Base-by-base conservation (phyloP, 1,139 yeast genomes). In the Yamadazyma aaseri region DNA sequence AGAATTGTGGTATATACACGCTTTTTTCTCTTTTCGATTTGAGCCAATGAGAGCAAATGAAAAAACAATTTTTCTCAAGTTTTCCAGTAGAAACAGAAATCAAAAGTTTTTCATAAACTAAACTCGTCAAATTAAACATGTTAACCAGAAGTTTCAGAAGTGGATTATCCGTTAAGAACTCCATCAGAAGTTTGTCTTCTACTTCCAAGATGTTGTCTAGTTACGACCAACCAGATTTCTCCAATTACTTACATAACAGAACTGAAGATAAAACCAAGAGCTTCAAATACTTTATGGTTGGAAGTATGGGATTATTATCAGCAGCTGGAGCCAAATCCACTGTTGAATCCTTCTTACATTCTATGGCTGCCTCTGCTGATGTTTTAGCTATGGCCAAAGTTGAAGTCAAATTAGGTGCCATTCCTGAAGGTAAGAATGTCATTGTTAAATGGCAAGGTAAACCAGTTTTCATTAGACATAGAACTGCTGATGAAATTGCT, bases 361-460 rank as follows among this genome's bases (percentile, higher is more conserved):
- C 97, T 47, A 81, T 90, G 92, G 81, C 96, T 50, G 99, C 99
- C 31, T 90, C 98, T 42, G 96, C 97, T 48, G 99, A 94, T 75
- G 96, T 94, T 45, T 78, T 94, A 71, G 98, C 98, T 44, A 82
- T 94, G 96, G 98, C 99, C 54, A 94, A 94, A 75, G 96, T 90
- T 53, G 98, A 94, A 74, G 96, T 94, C 51, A 92, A 86, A 66
- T 80, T 94, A 57, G 81, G 84, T 41, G 86, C 89, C 46, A 89
- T 94, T 49, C 99, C 99, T 55, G 90, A 85, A 65, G 98, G 98
- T 68, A 90, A 90, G 75, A 94, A 94, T 68, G 95, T 92, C 50
- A 87, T 92, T 60, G 95, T 94, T 55, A 94, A 94, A 72, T 94
- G 98, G 98, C 96, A 94, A 74, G 98, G 98, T 73, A 94, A 92